Conservation (phyloP, 345 rosid genomes). For the Anacardium occidentale region DNA sequence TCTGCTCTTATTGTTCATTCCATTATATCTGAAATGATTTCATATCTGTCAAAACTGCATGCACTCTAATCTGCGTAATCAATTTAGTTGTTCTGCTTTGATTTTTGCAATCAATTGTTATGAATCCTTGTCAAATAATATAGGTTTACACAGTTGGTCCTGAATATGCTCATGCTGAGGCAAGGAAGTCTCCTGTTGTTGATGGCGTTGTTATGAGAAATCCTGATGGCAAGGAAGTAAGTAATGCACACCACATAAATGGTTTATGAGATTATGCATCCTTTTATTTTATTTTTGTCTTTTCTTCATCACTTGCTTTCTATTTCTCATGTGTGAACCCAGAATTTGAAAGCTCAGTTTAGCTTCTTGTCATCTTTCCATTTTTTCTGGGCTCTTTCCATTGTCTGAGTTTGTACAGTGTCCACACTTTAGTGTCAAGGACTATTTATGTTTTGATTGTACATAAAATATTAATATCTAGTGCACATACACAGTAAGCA, state of each 20-base stretch:
- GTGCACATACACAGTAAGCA: too few relatives aligned
- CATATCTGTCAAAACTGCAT: background rate
- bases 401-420: slow-evolving; percentile 3
- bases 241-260: slow-evolving; percentile 20
- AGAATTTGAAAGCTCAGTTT: background rate
- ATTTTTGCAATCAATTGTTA: slow-evolving; percentile 20
- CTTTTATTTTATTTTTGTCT: background rate
- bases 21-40: background rate
- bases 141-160: slow-evolving; percentile 99
- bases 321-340: background rate
- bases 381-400: background rate
- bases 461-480: too few relatives aligned
- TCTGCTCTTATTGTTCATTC: background rate
- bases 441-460: background rate
- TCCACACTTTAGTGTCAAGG: background rate
- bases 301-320: background rate
- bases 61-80: slow-evolving; percentile 11
- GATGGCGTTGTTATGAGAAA: slow-evolving; percentile 99
- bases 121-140: slow-evolving; percentile 30
- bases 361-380: slow-evolving; percentile 4
- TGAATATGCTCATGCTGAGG: slow-evolving; percentile 99
- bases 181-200: slow-evolving; percentile 99
- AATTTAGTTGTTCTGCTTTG: background rate
- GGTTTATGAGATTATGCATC: background rate
- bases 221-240: slow-evolving; percentile 96